Evolutionary conservation across 768 basidiomycete genomes (phyloP), one percentile per base, ranked within the genome.

Genomic region (Amyloporia xantha): DNA sequence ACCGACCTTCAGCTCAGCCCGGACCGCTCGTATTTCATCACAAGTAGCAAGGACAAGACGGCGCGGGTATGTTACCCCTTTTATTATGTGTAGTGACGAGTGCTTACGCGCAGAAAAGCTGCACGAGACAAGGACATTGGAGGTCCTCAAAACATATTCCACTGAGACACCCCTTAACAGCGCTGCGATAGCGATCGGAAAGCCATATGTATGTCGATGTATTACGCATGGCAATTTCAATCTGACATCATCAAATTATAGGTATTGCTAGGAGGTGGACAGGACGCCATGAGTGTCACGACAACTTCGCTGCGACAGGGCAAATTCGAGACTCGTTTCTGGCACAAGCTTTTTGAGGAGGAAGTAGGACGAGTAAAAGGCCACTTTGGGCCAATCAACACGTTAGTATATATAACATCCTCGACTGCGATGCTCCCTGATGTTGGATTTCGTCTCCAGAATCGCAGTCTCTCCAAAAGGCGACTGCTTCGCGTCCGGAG

Each of bases 291-390:
- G 91, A 83, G 73, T 60, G 96, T 98, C 44, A 97, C 96, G 12
- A 98, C 92, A 6, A 98, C 95, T 1, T 92, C 91, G 1, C 61
- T 82, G 20, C 82, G 96, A 44, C 91, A 96, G 65, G 96, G 95
- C 19, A 96, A 97, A 68, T 99, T 99, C 66, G 96, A 98, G 70
- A 91, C 92, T 10, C 78, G 93, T 33, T 97, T 99, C 72, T 98
- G 93, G 92, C 95, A 99, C 74, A 91, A 86, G 58, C 75, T 95
- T 30, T 88, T 95, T 59, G 93, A 95, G 68, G 93, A 96, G 72
- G 95, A 98, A 65, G 86, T 98, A 47, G 93, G 95, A 15, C 82
- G 94, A 10, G 94, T 99, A 37, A 94, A 93, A 66, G 96, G 96
- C 11, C 95, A 98, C 67, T 99, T 98, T 62, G 91, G 91, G 7